Base-by-base conservation (phyloP, 306 rosid genomes). In the Cyamopsis tetragonoloba region DNA sequence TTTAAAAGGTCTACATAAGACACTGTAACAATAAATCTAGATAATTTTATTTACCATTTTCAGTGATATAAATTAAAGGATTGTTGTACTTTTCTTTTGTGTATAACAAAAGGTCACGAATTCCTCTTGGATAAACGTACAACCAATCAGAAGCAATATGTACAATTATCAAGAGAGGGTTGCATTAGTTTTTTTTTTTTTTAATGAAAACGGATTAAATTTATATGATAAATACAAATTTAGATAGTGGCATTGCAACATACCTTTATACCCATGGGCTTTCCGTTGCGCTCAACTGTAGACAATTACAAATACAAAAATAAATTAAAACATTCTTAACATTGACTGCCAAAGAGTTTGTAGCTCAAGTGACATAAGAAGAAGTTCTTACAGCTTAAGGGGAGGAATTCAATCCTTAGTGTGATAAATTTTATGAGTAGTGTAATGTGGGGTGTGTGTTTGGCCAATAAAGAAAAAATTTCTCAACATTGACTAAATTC, bases 51-150 rank as follows among this genome's bases (percentile, higher is more conserved):
- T 63, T 74, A 86, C 92, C 88, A 67, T 83, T 86, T 68, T 86
- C 92, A 6, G 85, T 88, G 3, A 88, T 88, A 42, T 82, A 88
- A 39, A 82, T 82, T 7, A 76, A 14, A 5, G 86, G 89, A 31
- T 84, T 78, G 5, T 82, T 54, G 32, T 88, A 88, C 42, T 71
- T 84, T 23, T 7, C 42, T 39, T 73, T 88, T 1, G 74, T 69
- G 27, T 89, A 84, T 32, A 74, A 18, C 74, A 86, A 30, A 9
- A 79, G 35, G 0, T 84, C 83, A 2, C 12, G 60, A 56, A 89
- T 54, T 51, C 96, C 90, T 41, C 28, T 57, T 14, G 92, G 92
- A 72, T 66, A 88, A 34, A 77, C 68, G 0, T 69, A 63, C 3
- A 84, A 47, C 90, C 85, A 78, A 27, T 44, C 23, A 13, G 96